Percentiles rank a stretch among this genome's conserved stretches.
These are phyloP conservation scores for Aspergillus uvarum DNA, from an alignment of 2,329 filamentous ascomycete species.

Conservation along the genomic window DNA sequence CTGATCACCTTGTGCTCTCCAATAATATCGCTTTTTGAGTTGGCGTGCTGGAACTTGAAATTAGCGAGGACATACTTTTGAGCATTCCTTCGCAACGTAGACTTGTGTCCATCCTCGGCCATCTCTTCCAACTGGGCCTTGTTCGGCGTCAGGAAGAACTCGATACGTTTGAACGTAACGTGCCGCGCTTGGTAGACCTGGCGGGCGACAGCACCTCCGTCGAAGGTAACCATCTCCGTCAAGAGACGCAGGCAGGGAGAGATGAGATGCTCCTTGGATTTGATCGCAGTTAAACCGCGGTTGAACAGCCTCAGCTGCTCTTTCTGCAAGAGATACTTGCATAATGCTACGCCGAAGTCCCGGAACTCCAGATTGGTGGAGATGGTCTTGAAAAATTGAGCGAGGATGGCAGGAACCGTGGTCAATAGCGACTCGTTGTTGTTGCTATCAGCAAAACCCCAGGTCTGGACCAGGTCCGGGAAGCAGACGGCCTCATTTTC, in stretches of 20 bases:
- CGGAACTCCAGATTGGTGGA: constrained; percentile 72
- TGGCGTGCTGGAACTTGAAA: constrained; percentile 72
- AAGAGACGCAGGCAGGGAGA: constrained; percentile 84
- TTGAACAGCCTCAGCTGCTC: constrained; percentile 78
- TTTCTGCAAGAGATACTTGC: constrained; percentile 77
- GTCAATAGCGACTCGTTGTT: constrained; percentile 81
- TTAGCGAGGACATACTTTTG: constrained; percentile 77
- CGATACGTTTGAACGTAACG: constrained; percentile 75
- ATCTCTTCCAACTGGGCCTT: constrained; percentile 53
- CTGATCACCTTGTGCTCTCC: constrained; percentile 69
- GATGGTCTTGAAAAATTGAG: constrained; percentile 75
- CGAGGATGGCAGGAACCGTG: constrained; percentile 75
- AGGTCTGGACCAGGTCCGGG: constrained; percentile 79
- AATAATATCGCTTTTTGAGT: constrained; percentile 78
- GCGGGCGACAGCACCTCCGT: constrained; percentile 78
- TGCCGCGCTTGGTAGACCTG: constrained; percentile 75
- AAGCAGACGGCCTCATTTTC: constrained; percentile 64
- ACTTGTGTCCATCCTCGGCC: constrained; percentile 65
- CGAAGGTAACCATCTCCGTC: constrained; percentile 79
- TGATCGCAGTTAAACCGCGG: constrained; percentile 74
- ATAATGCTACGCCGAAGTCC: constrained; percentile 72
- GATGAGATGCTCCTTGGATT: constrained; percentile 82
- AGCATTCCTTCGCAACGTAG: constrained; percentile 79
- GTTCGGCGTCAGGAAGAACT: constrained; percentile 75
- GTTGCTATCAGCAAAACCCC: constrained; percentile 76